Base-by-base conservation (phyloP, 2,329 filamentous ascomycete genomes). In the Sporothrix humicola region DNA sequence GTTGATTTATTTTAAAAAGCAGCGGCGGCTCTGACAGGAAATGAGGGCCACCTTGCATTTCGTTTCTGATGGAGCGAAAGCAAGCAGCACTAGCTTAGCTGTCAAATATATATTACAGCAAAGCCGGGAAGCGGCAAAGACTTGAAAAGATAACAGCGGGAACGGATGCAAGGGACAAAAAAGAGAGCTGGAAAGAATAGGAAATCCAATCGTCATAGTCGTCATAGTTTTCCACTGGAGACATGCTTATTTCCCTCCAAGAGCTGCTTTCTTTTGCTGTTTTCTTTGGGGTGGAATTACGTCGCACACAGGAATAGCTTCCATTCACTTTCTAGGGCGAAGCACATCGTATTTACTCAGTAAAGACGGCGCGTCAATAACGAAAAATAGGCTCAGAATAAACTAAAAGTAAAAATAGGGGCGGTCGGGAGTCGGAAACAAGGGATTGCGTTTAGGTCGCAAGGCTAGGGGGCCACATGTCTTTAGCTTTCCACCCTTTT, bases 291-390 rank as follows among this genome's bases (percentile, higher is more conserved):
- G 23, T 26, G 23, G 23, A 26, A 26, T 26, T 26, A 26, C 23
- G 23, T 26, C 23, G 23, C 3, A 26, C 23, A 26, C 23, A 26
- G 23, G 23, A 26, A 26, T 26, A 26, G 23, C 23, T 26, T 65
- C 23, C 48, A 48, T 37, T 56, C 61, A 65, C 31, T 69, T 72
- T 58, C 37, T 65, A 48, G 61, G 15, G 31, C 52, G 56, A 13
- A 50, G 17, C n/a, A 12, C 4, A 12, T n/a, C 26, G 15, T 17
- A 63, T 63, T 44, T 44, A n/a, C n/a, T 26, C 9, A n/a, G 31
- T 7, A 63, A 44, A 46, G 13, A n/a, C 9, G 42, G 61, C 10
- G 61, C 23, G 23, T 26, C 23, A 26, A 26, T 26, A 26, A 26
- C 23, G 23, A 26, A 26, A 26, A 26, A 26, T 26, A 26, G 23